Base-by-base conservation (phyloP, 1,139 yeast genomes). In the Taphrina wiesneri region DNA sequence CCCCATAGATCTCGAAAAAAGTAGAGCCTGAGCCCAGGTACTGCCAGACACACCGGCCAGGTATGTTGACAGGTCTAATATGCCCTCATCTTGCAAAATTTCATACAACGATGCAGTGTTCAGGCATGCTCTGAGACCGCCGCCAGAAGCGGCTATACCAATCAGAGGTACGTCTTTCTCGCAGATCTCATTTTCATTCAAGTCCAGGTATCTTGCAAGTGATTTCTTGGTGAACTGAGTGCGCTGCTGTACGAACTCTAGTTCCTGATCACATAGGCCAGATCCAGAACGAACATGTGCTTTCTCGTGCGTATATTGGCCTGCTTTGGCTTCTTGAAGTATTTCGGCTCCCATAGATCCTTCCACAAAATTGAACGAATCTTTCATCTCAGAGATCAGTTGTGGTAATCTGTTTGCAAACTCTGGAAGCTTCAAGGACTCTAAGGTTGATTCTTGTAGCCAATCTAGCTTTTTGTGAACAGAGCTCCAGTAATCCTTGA, bases 91-190 rank as follows among this genome's bases (percentile, higher is more conserved):
- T 30, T 70, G 52, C 39, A 69, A 59, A 41, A 69, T 67, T 17
- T 54, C 46, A 28, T 69, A 54, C 32, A 69, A 69, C 6, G 72
- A 72, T 6, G 70, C 57, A 19, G 71, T 67, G 9, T 71, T 71
- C 11, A 69, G 59, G 67, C 71, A 63, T 0, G 73, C 73, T 19
- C 73, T 64, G 32, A 69, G 66, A 13, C 73, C 73, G 28, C 73
- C 73, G 7, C 73, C 73, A 21, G 73, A 71, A 23, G 72, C 72
- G 4, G 72, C 70, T 36, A 71, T 59, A 2, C 71, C 73, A 32
- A 71, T 69, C 26, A 64, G 54, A 1, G 73, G 73, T n/a, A 71
- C 67, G 59, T 71, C 73, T 26, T 69, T 67, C 17, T 68, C 70
- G 49, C 71, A 66, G 4, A 71, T 64, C 23, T 57, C 49, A 13